These are phyloP conservation scores for Urochloa ruziziensis DNA, from an alignment of 176 grass and related monocot species.

Conservation along the genomic window DNA sequence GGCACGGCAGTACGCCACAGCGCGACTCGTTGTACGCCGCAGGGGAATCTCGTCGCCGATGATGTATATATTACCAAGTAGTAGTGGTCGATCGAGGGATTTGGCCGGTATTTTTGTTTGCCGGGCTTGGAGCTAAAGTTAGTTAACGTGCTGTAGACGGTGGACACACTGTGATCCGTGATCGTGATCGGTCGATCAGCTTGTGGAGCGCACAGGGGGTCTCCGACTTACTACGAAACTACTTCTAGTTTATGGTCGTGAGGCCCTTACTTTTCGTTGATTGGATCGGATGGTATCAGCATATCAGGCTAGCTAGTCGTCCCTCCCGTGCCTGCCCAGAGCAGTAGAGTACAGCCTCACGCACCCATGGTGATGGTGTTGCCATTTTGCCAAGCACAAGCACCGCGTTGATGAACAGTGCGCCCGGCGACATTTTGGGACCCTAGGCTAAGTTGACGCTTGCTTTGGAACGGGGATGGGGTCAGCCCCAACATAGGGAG, in stretches of 20 bases:
- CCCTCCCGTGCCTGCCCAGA: too few relatives aligned
- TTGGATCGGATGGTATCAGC: conserved; percentile 11
- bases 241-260: conserved; percentile 14
- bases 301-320: neutral
- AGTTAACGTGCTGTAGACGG: neutral
- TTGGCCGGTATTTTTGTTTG: neutral
- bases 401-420: conserved; percentile 14
- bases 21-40: neutral
- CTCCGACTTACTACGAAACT: too few relatives aligned
- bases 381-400: neutral
- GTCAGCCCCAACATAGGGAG: neutral
- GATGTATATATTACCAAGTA: neutral
- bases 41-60: neutral
- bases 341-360: neutral
- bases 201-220: neutral
- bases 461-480: neutral
- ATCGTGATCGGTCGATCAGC: neutral
- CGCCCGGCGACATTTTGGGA: neutral
- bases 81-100: neutral
- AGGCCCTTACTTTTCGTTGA: conserved; percentile 15
- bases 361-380: neutral
- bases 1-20: neutral
- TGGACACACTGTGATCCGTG: too few relatives aligned
- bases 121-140: neutral
- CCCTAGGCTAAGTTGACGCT: neutral